Conservation (phyloP, 106 monocot genomes). For the Platanthera zijinensis region DNA sequence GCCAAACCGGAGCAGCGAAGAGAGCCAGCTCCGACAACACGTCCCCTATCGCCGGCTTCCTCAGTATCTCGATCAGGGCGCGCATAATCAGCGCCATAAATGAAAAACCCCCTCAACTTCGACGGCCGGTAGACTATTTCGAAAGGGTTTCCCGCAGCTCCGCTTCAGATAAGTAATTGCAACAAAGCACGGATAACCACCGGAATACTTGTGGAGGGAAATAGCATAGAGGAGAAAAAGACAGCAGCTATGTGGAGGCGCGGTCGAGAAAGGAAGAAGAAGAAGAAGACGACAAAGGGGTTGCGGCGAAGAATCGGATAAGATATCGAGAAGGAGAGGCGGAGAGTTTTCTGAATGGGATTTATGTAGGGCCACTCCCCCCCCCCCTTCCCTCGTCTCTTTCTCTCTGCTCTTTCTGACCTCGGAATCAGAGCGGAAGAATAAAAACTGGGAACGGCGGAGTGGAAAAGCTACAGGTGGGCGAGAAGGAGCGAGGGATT, state of each 20-base stretch:
- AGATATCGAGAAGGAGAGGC: neutral
- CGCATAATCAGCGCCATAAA: conserved; percentile 46
- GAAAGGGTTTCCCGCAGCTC: neutral
- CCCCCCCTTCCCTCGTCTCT: too few relatives aligned
- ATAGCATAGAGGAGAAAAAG: neutral
- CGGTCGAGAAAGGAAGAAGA: neutral
- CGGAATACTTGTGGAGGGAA: neutral
- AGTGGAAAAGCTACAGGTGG: too few relatives aligned
- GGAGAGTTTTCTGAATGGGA: too few relatives aligned
- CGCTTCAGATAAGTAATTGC: neutral
- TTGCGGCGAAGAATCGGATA: neutral
- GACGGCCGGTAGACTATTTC: neutral
- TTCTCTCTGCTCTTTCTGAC: too few relatives aligned
- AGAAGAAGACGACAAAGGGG: neutral
- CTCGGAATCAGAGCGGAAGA: too few relatives aligned
- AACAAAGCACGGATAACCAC: neutral
- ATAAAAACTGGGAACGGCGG: too few relatives aligned
- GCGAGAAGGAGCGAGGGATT: too few relatives aligned
- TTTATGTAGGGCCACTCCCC: too few relatives aligned
- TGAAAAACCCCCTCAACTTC: neutral
- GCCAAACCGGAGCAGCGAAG: conserved; percentile 42
- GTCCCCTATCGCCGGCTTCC: conserved; percentile 28
- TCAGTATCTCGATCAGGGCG: conserved; percentile 33
- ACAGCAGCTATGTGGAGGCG: neutral
- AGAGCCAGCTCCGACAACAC: conserved; percentile 35